These are phyloP conservation scores for Neospora caninum DNA, from an alignment of 169 alveolate species.

Conservation along the genomic window DNA sequence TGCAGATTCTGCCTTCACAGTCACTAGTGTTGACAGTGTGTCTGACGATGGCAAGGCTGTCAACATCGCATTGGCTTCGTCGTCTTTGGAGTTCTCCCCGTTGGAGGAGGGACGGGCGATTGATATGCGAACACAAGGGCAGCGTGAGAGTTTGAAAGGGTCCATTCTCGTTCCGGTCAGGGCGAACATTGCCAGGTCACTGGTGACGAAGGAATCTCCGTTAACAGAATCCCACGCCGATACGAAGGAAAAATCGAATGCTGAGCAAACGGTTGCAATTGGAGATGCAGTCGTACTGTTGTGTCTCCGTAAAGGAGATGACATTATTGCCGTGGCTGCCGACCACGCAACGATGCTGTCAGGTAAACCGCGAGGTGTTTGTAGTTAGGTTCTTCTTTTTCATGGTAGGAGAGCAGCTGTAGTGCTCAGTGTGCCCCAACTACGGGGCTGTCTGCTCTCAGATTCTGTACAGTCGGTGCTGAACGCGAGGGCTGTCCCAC, in stretches of 20 bases:
- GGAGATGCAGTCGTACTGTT: neutral
- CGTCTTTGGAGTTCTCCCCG: neutral
- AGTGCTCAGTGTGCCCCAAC: too few relatives aligned
- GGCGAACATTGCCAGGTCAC: neutral
- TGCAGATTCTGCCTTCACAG: constrained; percentile 17
- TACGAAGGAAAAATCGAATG: neutral
- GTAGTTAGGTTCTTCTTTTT: too few relatives aligned
- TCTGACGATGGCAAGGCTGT: neutral
- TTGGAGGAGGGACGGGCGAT: neutral
- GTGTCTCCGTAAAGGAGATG: neutral
- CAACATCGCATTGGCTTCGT: neutral
- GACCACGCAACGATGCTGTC: neutral
- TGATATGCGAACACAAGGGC: neutral
- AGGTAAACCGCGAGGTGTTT: neutral
- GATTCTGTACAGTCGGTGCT: too few relatives aligned
- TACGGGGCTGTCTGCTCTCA: too few relatives aligned
- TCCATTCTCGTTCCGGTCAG: neutral
- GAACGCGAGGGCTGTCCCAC: too few relatives aligned
- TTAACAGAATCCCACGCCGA: neutral
- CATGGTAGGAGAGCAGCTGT: too few relatives aligned
- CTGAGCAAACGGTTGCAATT: neutral
- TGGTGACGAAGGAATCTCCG: neutral
- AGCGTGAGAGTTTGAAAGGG: neutral
- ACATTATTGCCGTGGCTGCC: neutral
- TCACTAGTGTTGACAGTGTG: neutral